phyloP scores from a whole-genome alignment of 108 stramenopile genomes.

The Nitzschia sp. region DNA sequence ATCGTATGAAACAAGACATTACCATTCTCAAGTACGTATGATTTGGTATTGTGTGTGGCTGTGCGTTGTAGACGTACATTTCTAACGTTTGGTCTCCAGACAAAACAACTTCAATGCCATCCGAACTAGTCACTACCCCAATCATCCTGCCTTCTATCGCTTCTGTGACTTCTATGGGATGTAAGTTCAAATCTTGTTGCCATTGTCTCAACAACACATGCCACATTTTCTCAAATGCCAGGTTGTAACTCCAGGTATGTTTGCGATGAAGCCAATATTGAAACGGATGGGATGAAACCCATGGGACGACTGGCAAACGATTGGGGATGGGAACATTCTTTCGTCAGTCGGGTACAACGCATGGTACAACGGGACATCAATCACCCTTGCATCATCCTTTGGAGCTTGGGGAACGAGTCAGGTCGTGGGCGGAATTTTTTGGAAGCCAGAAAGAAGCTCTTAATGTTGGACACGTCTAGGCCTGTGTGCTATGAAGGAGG shows the following conservation, averaged over 20 bases:
- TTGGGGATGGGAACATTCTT: conserved; percentile 71
- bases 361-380: conserved; percentile 89
- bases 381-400: conserved; percentile 88
- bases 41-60: neutral
- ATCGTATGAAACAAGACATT: conserved; percentile 70
- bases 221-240: too few relatives aligned
- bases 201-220: too few relatives aligned
- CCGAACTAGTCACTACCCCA: conserved; percentile 93
- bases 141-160: conserved; percentile 85
- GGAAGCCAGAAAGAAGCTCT: conserved; percentile 49
- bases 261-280: conserved; percentile 96
- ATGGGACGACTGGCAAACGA: conserved; percentile 77
- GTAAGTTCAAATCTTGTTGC: conserved; percentile 1
- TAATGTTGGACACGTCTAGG: conserved; percentile 69
- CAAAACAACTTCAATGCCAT: conserved; percentile 95
- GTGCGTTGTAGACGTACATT: neutral
- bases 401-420: conserved; percentile 92
- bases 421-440: conserved; percentile 76
- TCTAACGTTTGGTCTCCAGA: conserved; percentile 20
- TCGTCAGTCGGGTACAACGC: conserved; percentile 67
- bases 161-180: conserved; percentile 89
- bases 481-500: conserved; percentile 79
- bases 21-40: conserved; percentile 48
- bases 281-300: conserved; percentile 91
- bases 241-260: conserved; percentile 51